These are phyloP conservation scores for Flaveria robusta DNA, from an alignment of 129 eudicot species.

Conservation along the genomic window DNA sequence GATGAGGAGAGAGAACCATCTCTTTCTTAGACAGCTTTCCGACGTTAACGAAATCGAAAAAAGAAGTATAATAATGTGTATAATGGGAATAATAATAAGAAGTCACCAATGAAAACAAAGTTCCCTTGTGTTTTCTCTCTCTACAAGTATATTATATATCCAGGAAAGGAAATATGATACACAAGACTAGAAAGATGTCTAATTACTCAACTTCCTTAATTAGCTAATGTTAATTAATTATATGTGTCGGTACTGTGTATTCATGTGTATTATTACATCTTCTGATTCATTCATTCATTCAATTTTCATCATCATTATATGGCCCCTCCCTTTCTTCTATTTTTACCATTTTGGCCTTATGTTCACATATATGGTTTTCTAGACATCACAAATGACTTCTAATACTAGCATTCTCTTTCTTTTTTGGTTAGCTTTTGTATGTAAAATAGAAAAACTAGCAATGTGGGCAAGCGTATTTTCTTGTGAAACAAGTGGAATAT, in stretches of 20 bases:
- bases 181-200: slow-evolving; percentile 54
- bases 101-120: slow-evolving; percentile 38
- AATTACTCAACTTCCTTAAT: slow-evolving; percentile 73
- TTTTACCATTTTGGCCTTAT: slow-evolving; percentile 16
- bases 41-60: slow-evolving; percentile 52
- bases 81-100: slow-evolving; percentile 36
- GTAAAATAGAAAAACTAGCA: no score
- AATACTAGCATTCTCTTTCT: background rate
- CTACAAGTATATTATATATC: slow-evolving; percentile 44
- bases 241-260: slow-evolving; percentile 35
- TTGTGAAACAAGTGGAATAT: no score
- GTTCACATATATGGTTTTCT: background rate
- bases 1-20: slow-evolving; percentile 21
- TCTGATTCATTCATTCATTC: slow-evolving; percentile 40
- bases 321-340: background rate
- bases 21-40: slow-evolving; percentile 47
- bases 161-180: slow-evolving; percentile 72
- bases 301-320: slow-evolving; percentile 30
- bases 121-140: slow-evolving; percentile 35
- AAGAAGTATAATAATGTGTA: slow-evolving; percentile 35
- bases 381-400: slow-evolving; percentile 13
- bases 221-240: slow-evolving; percentile 44
- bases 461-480: no score
- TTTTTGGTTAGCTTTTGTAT: no score
- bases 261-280: slow-evolving; percentile 20